Evolutionary conservation across 164 flowering plant species (phyloP).

Genomic region (Umbilicus rupestris): DNA sequence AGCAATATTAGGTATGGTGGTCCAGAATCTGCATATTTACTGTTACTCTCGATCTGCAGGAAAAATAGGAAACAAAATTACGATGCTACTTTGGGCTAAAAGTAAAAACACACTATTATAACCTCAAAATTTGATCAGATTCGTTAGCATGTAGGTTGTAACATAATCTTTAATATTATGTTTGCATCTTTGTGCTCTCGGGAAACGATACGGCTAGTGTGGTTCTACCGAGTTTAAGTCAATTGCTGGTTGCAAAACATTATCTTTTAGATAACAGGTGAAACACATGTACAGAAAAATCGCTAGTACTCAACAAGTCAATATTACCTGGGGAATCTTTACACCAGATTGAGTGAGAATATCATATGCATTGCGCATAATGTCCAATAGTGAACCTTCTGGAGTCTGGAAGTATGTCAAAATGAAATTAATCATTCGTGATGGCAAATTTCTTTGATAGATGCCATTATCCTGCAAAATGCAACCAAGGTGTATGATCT

Average conservation of each 20-base stretch:
- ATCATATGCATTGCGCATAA: constrained; percentile 84
- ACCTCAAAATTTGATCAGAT: too few species aligned
- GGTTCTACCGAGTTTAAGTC: background rate
- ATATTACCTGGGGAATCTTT: constrained; percentile 58
- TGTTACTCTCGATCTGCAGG: constrained; percentile 60
- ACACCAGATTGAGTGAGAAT: constrained; percentile 61
- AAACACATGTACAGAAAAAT: background rate
- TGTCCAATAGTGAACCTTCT: constrained; percentile 84
- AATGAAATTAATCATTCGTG: background rate
- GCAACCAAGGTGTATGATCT: background rate
- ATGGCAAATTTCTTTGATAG: background rate
- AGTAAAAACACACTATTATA: too few species aligned
- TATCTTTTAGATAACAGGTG: background rate
- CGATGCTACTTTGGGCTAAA: too few species aligned
- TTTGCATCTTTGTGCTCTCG: too few species aligned
- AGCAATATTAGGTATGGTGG: constrained; percentile 84
- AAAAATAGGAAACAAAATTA: background rate
- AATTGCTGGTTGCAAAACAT: background rate
- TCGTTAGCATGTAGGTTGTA: too few species aligned
- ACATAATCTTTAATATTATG: background rate
- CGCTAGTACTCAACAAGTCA: background rate
- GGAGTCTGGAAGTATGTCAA: constrained; percentile 64
- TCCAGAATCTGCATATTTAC: constrained; percentile 50
- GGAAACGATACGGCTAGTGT: background rate
- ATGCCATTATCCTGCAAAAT: background rate